phyloP scores from a whole-genome alignment of 371 early-diverging fungal species.

The Mortierella sp. region DNA sequence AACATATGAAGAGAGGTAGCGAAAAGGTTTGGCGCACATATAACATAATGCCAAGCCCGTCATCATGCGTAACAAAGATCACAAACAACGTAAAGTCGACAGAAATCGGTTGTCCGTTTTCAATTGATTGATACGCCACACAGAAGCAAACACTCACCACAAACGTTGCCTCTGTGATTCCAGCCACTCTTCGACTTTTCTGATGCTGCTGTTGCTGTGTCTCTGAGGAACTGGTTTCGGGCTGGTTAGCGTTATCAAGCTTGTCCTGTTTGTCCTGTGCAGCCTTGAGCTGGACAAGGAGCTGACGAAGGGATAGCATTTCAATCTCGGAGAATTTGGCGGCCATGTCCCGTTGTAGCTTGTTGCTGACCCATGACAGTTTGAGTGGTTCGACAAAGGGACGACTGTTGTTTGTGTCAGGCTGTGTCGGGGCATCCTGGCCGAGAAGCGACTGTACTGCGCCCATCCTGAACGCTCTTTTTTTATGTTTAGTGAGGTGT shows the following conservation, averaged over 20 bases:
- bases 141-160: conserved; percentile 11
- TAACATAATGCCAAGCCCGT: neutral
- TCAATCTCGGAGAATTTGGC: conserved; percentile 37
- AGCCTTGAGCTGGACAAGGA: conserved; percentile 34
- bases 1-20: neutral
- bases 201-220: conserved; percentile 6
- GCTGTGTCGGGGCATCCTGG: conserved; percentile 3
- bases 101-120: too few species aligned
- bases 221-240: neutral
- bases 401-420: neutral
- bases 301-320: conserved; percentile 32
- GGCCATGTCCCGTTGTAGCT: conserved; percentile 27
- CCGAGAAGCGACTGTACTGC: conserved; percentile 31
- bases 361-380: conserved; percentile 30
- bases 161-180: conserved; percentile 44
- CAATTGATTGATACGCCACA: too few species aligned
- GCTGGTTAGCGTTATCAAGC: conserved; percentile 17
- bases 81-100: too few species aligned
- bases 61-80: neutral
- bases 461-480: conserved; percentile 24
- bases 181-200: conserved; percentile 11
- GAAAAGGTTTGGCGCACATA: neutral
- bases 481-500: neutral
- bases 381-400: neutral
- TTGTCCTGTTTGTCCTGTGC: conserved; percentile 20